Conservation (phyloP, 2,329 filamentous ascomycete species). For the Monilinia fructicola region DNA sequence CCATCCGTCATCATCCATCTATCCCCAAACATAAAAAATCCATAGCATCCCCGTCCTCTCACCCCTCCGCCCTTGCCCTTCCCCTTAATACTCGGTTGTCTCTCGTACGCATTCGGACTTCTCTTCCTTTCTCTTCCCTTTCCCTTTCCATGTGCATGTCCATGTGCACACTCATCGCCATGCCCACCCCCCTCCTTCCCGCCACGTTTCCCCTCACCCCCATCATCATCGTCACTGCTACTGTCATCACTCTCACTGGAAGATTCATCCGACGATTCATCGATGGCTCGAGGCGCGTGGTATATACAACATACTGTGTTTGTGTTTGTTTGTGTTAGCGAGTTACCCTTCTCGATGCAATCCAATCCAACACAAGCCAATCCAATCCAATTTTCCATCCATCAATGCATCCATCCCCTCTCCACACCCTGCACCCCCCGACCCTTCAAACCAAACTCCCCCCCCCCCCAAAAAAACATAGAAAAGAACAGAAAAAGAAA, state of each 20-base stretch:
- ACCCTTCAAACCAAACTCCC: no score
- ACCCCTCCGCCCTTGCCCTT: slow-evolving; percentile 4
- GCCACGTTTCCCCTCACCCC: slow-evolving; percentile 44
- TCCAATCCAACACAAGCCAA: no score
- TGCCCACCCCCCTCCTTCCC: slow-evolving; percentile 26
- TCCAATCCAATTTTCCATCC: no score
- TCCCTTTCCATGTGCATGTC: slow-evolving; percentile 41
- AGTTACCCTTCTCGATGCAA: not conserved
- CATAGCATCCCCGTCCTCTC: no score
- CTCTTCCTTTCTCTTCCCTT: slow-evolving; percentile 50
- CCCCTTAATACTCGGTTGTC: slow-evolving; percentile 60
- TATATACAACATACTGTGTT: slow-evolving; percentile 95
- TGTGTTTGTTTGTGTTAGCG: not conserved
- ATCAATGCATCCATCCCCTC: not conserved
- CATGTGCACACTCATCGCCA: slow-evolving; percentile 20
- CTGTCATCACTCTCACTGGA: slow-evolving; percentile 58
- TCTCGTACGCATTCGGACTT: slow-evolving; percentile 82
- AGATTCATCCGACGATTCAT: slow-evolving; percentile 75
- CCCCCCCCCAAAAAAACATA: no score
- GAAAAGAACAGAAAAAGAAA: not conserved
- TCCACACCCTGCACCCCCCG: no score
- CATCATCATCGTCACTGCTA: slow-evolving; percentile 44
- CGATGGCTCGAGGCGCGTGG: slow-evolving; percentile 77
- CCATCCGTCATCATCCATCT: no score
- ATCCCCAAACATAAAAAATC: no score